Evolutionary conservation across 2,329 filamentous ascomycete genomes (phyloP).

Genomic region (Aureobasidium sp.): DNA sequence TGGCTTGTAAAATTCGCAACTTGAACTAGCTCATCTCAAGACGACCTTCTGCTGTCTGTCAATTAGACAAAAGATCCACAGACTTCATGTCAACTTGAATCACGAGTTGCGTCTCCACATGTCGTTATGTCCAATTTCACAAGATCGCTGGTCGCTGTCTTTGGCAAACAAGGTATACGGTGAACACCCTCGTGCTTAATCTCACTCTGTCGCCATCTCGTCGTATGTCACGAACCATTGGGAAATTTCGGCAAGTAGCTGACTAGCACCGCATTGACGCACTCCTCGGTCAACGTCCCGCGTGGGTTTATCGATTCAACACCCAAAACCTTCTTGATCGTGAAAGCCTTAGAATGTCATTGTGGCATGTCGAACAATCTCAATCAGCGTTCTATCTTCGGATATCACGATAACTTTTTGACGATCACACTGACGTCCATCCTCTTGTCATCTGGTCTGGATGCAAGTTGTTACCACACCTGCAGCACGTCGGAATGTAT

Average conservation of each 20-base stretch:
- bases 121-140: not conserved
- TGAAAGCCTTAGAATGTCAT: not conserved
- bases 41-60: not conserved
- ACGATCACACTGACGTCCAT: not conserved
- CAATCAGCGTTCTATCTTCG: not conserved
- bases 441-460: not conserved
- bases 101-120: not conserved
- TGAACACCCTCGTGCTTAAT: not conserved
- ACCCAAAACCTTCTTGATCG: not conserved
- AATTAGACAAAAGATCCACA: not conserved
- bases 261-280: constrained; percentile 4
- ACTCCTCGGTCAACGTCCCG: constrained; percentile 8
- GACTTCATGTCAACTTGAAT: not conserved
- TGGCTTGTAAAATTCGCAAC: not conserved
- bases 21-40: not conserved
- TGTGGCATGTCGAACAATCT: not conserved
- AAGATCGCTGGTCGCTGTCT: not conserved
- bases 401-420: not conserved
- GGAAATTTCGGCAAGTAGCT: constrained; percentile 6
- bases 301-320: constrained; percentile 1
- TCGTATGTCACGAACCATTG: not conserved
- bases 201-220: not conserved
- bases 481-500: constrained; percentile 22
- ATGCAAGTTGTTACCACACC: not conserved
- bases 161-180: not conserved